Conservation (phyloP, 306 rosid species). For the Bauhinia variegata region DNA sequence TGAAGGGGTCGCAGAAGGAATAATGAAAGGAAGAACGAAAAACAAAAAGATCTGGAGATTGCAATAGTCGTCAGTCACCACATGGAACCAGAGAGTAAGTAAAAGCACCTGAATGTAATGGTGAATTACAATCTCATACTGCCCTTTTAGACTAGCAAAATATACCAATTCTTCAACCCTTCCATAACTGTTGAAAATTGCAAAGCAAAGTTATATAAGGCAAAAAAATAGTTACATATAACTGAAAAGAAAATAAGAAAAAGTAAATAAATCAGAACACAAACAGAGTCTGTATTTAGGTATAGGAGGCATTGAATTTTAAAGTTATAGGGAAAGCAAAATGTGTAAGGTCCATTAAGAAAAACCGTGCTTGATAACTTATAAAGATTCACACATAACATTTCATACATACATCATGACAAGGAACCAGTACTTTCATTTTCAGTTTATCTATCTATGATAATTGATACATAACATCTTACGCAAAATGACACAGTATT, state of each 20-base stretch:
- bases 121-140: conserved; percentile 89
- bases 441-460: neutral
- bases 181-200: conserved; percentile 78
- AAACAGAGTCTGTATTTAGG: neutral
- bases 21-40: conserved; percentile 1
- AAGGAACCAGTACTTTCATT: conserved; percentile 5
- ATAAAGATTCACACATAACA: neutral
- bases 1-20: neutral
- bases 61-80: conserved; percentile 11
- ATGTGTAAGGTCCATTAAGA: conserved; percentile 18
- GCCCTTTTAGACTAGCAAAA: conserved; percentile 94
- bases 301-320: conserved; percentile 1
- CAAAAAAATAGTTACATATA: conserved; percentile 19
- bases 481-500: conserved; percentile 14
- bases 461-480: conserved; percentile 10
- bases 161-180: conserved; percentile 92
- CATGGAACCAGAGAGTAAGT: conserved; percentile 15
- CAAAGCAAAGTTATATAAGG: conserved; percentile 28
- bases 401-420: neutral
- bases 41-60: conserved; percentile 14
- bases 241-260: conserved; percentile 29
- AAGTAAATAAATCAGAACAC: conserved; percentile 4
- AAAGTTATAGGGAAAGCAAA: conserved; percentile 14
- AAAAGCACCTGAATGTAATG: conserved; percentile 88
- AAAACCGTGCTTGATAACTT: conserved; percentile 15